Base-by-base conservation (phyloP, 2,329 filamentous ascomycete species). In the Scytalidium sp. region DNA sequence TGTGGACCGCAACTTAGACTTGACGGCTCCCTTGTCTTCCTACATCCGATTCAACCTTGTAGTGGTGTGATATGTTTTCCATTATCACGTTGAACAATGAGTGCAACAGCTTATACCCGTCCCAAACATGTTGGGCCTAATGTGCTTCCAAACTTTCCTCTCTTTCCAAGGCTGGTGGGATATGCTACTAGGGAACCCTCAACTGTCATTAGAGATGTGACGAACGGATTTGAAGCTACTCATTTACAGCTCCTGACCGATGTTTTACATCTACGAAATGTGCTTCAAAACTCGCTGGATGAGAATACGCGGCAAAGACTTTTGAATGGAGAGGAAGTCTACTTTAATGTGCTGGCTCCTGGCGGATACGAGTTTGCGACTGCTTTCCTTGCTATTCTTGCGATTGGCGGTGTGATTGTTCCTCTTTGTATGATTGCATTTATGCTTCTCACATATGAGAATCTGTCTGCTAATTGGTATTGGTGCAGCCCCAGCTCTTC, bases 361-460 rank as follows among this genome's bases (percentile, higher is more conserved):
- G 71, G 72, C 6, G 69, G 74, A 4, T 76, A 76, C 55, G 73
- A 75, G 49, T 77, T 71, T 55, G 65, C 70, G 3, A 71, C 76
- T n/a, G 73, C 69, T 3, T 71, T 75, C 53, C 63, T 76, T 22
- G 69, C 73, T 3, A 65, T 74, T n/a, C 61, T 75, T 27, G 73
- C 74, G 8, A 52, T 74, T 2, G 73, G 73, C 17, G 75, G 70
- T 3, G 74, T 72, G 13, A 68, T 70, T 1, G 74, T 77, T 7
- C 74, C 73, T 3, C 68, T 76, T 52, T 66, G 25, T 27, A 27
- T 7, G 25, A 7, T 13, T 27, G 7, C 25, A 27, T 15, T 10
- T n/a, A 5, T 36, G 11, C 11, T 36, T 36, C 17, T 13, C 13
- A n/a, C 7, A n/a, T 15, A n/a, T 15, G 15, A 36, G 13, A n/a